A percentile compares a stretch with the other conserved stretches of the same genome.
These are phyloP conservation scores for Saccharomyces mikatae DNA, from an alignment of 805 yeast species.

Conservation along the genomic window DNA sequence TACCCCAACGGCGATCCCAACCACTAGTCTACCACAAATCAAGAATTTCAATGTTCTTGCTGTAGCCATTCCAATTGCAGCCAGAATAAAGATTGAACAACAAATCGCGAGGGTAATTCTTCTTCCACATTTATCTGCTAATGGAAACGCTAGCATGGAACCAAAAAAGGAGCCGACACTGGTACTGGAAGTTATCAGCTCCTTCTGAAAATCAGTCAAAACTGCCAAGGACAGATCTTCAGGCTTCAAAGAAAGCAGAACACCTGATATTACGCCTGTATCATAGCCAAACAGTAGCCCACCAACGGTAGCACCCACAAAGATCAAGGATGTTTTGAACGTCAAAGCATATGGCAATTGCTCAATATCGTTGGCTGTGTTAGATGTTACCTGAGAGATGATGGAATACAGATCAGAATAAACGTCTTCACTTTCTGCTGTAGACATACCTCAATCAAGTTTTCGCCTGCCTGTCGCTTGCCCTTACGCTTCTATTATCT, in stretches of 20 bases:
- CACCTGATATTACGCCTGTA: slow-evolving; percentile 57
- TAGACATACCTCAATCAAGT: neutral
- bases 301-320: slow-evolving; percentile 41
- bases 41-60: slow-evolving; percentile 34
- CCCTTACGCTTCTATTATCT: neutral
- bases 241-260: slow-evolving; percentile 40
- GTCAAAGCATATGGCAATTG: slow-evolving; percentile 21
- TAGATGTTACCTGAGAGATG: slow-evolving; percentile 21
- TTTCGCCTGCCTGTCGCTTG: neutral
- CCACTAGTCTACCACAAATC: slow-evolving; percentile 48
- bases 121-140: slow-evolving; percentile 45
- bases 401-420: slow-evolving; percentile 26
- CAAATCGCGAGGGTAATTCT: slow-evolving; percentile 34
- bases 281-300: slow-evolving; percentile 59
- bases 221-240: slow-evolving; percentile 29
- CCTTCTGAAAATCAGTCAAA: slow-evolving; percentile 34
- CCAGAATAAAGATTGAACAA: slow-evolving; percentile 38
- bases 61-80: slow-evolving; percentile 44
- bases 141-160: slow-evolving; percentile 41
- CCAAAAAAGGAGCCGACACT: slow-evolving; percentile 50
- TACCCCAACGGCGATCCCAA: slow-evolving; percentile 69
- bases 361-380: slow-evolving; percentile 26
- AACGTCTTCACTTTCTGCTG: slow-evolving; percentile 17
- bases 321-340: slow-evolving; percentile 12
- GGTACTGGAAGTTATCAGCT: slow-evolving; percentile 37